phyloP scores from a whole-genome alignment of 2,329 filamentous ascomycete genomes.

The Scedosporium boydii region DNA sequence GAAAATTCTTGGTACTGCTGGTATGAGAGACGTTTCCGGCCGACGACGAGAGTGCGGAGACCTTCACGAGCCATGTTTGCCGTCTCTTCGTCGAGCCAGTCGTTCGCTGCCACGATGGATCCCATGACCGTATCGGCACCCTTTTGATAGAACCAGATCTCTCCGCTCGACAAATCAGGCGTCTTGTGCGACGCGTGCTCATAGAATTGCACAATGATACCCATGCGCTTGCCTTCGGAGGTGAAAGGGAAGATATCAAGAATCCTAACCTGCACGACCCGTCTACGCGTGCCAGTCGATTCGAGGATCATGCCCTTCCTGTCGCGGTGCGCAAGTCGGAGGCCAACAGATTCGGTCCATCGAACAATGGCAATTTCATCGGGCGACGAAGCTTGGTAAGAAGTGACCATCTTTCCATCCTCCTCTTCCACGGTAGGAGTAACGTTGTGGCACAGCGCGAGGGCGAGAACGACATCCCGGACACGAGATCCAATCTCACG shows the following conservation, averaged over 20 bases:
- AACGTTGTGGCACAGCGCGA: conserved; percentile 94
- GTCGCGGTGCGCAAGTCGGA: conserved; percentile 77
- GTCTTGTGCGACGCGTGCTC: conserved; percentile 38
- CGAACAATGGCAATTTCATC: conserved; percentile 97
- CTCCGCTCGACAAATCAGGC: conserved; percentile 47
- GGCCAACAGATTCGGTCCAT: conserved; percentile 87
- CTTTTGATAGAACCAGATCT: conserved; percentile 99
- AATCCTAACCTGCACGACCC: conserved; percentile 77
- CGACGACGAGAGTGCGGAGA: conserved; percentile 84
- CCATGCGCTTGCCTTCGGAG: conserved; percentile 96
- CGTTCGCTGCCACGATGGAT: conserved; percentile 88
- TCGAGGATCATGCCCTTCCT: conserved; percentile 77
- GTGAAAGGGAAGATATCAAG: conserved; percentile 96
- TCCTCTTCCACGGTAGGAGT: conserved; percentile 75
- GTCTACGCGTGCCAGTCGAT: conserved; percentile 61
- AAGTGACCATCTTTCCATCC: conserved; percentile 65
- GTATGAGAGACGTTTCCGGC: conserved; percentile 73
- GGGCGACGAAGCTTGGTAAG: conserved; percentile 92
- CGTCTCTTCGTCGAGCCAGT: conserved; percentile 98
- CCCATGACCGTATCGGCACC: conserved; percentile 97
- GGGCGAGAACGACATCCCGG: conserved; percentile 81
- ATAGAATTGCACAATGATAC: conserved; percentile 84
- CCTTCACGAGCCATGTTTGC: conserved; percentile 99
- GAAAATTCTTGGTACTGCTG: conserved; percentile 78
- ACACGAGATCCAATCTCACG: conserved; percentile 91